These are phyloP conservation scores for Annulohypoxylon stygium DNA, from an alignment of 495 filamentous ascomycete genomes.

Conservation along the genomic window DNA sequence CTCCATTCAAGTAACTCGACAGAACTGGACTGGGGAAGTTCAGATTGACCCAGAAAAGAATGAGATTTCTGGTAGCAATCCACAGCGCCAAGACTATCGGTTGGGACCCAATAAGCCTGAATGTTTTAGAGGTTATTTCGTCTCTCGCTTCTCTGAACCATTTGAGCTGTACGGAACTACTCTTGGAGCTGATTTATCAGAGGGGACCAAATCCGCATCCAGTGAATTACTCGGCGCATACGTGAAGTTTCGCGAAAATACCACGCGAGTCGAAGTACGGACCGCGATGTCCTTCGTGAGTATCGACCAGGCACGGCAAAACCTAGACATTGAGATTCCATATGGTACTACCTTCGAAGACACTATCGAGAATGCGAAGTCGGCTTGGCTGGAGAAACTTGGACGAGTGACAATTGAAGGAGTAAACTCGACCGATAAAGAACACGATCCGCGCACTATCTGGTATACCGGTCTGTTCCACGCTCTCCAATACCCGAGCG, in stretches of 20 bases:
- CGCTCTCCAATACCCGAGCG: slow-evolving; percentile 51
- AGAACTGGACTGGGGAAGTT: slow-evolving; percentile 52
- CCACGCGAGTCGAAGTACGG: slow-evolving; percentile 46
- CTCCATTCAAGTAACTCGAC: slow-evolving; percentile 50
- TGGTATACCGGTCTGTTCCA: slow-evolving; percentile 54
- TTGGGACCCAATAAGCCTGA: slow-evolving; percentile 47
- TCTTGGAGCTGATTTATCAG: slow-evolving; percentile 34
- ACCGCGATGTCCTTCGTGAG: slow-evolving; percentile 53
- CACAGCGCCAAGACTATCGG: slow-evolving; percentile 51
- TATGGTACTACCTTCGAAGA: slow-evolving; percentile 46
- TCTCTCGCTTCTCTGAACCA: slow-evolving; percentile 51
- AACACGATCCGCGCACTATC: slow-evolving; percentile 51
- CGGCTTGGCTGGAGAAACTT: slow-evolving; percentile 50
- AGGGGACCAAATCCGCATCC: slow-evolving; percentile 25
- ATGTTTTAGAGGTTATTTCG: slow-evolving; percentile 51
- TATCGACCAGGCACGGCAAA: slow-evolving; percentile 51
- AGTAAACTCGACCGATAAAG: slow-evolving; percentile 46
- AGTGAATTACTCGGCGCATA: slow-evolving; percentile 49
- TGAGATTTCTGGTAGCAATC: slow-evolving; percentile 50
- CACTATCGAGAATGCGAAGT: slow-evolving; percentile 44
- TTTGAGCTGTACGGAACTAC: slow-evolving; percentile 49
- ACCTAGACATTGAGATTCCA: slow-evolving; percentile 51
- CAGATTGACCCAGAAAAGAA: slow-evolving; percentile 43
- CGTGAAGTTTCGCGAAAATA: slow-evolving; percentile 39
- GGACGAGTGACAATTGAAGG: slow-evolving; percentile 51